These are phyloP conservation scores for Ricinus communis DNA, from an alignment of 345 rosid species.

Conservation along the genomic window DNA sequence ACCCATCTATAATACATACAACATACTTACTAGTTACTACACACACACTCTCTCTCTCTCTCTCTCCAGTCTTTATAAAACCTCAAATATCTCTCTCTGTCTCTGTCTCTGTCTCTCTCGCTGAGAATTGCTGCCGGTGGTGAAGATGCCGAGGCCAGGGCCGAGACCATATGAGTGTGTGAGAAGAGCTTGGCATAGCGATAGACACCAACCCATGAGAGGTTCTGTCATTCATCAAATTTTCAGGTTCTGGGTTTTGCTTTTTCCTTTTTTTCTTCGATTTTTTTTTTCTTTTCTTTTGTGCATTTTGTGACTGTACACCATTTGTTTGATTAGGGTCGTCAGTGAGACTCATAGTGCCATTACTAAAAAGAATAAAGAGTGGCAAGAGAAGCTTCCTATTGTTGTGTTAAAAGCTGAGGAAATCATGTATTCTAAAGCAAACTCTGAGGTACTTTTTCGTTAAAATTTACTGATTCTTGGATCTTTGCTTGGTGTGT, in stretches of 20 bases:
- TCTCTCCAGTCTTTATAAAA: neutral
- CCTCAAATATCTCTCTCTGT: slow-evolving; percentile 9
- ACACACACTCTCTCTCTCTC: too few relatives aligned
- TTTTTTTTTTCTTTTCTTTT: slow-evolving; percentile 9
- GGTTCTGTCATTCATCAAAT: slow-evolving; percentile 89
- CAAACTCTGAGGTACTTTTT: slow-evolving; percentile 80
- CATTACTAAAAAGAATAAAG: slow-evolving; percentile 74
- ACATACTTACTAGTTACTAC: too few relatives aligned
- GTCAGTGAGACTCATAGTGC: slow-evolving; percentile 59
- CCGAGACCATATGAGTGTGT: slow-evolving; percentile 97
- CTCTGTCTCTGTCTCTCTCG: too few relatives aligned
- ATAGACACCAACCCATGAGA: slow-evolving; percentile 81
- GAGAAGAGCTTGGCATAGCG: slow-evolving; percentile 96
- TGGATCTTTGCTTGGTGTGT: slow-evolving; percentile 21
- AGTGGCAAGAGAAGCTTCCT: slow-evolving; percentile 92
- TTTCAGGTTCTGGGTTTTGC: slow-evolving; percentile 66
- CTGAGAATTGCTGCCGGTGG: neutral
- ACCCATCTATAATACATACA: too few relatives aligned
- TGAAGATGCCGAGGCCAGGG: slow-evolving; percentile 88
- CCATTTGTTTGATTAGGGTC: slow-evolving; percentile 55
- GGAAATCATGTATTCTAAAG: slow-evolving; percentile 97
- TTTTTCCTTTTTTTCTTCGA: slow-evolving; percentile 2
- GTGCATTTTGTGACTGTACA: slow-evolving; percentile 22
- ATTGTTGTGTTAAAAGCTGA: slow-evolving; percentile 79
- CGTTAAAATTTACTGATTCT: slow-evolving; percentile 15